Evolutionary conservation across 768 basidiomycete genomes (phyloP), one percentile per base, ranked within the genome.

Genomic region (Boletus sensibilis): DNA sequence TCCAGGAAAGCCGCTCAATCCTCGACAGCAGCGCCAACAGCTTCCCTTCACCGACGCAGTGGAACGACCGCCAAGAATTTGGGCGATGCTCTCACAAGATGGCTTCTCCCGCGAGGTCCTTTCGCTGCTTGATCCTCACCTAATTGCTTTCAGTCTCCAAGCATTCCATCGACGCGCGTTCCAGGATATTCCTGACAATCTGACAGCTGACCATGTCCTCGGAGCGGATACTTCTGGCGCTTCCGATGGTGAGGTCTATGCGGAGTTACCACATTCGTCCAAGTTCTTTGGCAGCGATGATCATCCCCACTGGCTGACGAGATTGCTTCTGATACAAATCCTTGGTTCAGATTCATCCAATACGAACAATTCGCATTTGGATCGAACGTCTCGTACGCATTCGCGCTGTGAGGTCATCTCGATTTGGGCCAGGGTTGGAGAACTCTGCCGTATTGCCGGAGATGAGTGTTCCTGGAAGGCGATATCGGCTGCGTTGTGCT

Each of bases 401-500:
- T 80, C 85, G 5, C 79, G 91, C 25, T 87, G 86, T 4, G 88
- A 88, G 56, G 78, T 89, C 10, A 83, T 94, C 41, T 79, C 83
- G 0, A 78, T 81, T 0, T 94, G 92, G 92, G 81, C 81, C 11
- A 78, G 79, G 40, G 77, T 92, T 2, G 92, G 84, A 1, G 92
- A 94, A 64, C 68, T 86, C 27, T 88, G 88, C 57, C 78, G 91
- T 10, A 65, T 75, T n/a, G 75, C 77, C 3, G 92, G 92, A 0
- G 91, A 94, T 61, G 88, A 89, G 64, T 88, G 85, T 56, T 83
- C 89, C 14, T 94, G 88, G 88, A 79, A 76, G 40, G 90, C 90
- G 2, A 86, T 93, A 50, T 71, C 70, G n/a, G 76, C 79, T 13
- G 92, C 87, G 8, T 68, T 93, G 16, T 89, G 87, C 58, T 85